Evolutionary conservation across 345 rosid genomes (phyloP), one percentile per base, ranked within the genome.

Genomic region (Geranium rotundifolium): DNA sequence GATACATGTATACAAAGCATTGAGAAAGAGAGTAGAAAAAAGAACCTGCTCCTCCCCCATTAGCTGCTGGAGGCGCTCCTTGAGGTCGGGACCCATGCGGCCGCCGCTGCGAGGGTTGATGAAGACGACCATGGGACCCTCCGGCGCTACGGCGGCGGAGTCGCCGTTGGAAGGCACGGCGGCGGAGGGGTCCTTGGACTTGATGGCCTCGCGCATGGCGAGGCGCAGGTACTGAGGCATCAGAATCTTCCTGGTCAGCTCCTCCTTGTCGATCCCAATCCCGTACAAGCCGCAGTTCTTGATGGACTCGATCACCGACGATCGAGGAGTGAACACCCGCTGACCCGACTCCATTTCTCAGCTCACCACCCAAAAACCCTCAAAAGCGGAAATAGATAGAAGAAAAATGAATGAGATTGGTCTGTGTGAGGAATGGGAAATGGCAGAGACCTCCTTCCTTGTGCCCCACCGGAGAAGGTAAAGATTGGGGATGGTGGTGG

Each of bases 31-130:
- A 46, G 55, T 17, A 8, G 29, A 50, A 50, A 19, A 17, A 10
- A 65, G 46, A 5, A 86, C 98, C 84, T 89, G 97, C 34, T 90
- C 96, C 59, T 81, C 75, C 52, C 84, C 84, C 75, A 95, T 86
- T 5, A 95, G 79, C 60, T 86, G 75, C 71, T 80, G 84, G 7
- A 95, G 87, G 19, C 93, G 81, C 49, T 73, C 79, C 67, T 82
- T 86, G 29, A 95, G 88, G 39, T 81, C 73, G 0, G 87, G 85
- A 2, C 97, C 97, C 31, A 84, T 79, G 14, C 97, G 84, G 30
- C 97, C 97, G 19, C 97, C 99, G 68, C 99, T 88, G 31, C 71
- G 78, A 29, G 91, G 76, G 61, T 90, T 95, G 62, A 95, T 79
- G 31, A 95, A 90, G 17, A 95, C 92, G 6, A 88, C 81, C 66